Evolutionary conservation across 2,329 filamentous ascomycete genomes (phyloP).

Genomic region (Alternaria dauci): DNA sequence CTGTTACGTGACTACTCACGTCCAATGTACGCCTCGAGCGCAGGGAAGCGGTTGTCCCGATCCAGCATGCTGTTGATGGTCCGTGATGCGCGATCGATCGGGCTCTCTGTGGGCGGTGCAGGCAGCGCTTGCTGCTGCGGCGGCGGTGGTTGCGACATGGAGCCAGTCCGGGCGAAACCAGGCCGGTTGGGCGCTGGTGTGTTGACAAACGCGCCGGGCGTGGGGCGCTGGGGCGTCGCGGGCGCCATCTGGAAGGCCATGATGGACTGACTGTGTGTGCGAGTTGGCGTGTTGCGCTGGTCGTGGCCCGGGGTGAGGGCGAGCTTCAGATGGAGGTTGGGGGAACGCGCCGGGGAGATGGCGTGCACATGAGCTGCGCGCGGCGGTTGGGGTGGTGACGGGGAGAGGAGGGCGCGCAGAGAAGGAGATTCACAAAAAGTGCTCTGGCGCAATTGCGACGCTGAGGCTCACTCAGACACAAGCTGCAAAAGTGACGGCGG

Average conservation of each 20-base stretch:
- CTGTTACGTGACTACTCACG: conserved; percentile 64
- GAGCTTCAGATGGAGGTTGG: conserved; percentile 39
- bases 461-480: conserved; percentile 28
- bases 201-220: conserved; percentile 78
- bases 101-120: conserved; percentile 55
- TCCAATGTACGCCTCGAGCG: conserved; percentile 87
- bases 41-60: conserved; percentile 81
- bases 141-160: conserved; percentile 36
- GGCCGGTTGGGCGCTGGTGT: conserved; percentile 68
- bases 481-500: conserved; percentile 32
- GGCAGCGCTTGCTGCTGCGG: conserved; percentile 34
- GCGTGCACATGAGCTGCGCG: conserved; percentile 42
- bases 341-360: conserved; percentile 39
- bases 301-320: conserved; percentile 31
- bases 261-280: conserved; percentile 19
- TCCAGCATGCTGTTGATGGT: conserved; percentile 83
- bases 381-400: conserved; percentile 17
- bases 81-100: conserved; percentile 79
- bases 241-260: conserved; percentile 45
- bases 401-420: conserved; percentile 27
- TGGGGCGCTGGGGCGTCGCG: conserved; percentile 70
- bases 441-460: conserved; percentile 40
- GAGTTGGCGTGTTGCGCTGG: conserved; percentile 22
- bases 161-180: conserved; percentile 35
- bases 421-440: conserved; percentile 25